Conservation (phyloP, 108 stramenopile genomes). For the Parietichytrium sp. region DNA sequence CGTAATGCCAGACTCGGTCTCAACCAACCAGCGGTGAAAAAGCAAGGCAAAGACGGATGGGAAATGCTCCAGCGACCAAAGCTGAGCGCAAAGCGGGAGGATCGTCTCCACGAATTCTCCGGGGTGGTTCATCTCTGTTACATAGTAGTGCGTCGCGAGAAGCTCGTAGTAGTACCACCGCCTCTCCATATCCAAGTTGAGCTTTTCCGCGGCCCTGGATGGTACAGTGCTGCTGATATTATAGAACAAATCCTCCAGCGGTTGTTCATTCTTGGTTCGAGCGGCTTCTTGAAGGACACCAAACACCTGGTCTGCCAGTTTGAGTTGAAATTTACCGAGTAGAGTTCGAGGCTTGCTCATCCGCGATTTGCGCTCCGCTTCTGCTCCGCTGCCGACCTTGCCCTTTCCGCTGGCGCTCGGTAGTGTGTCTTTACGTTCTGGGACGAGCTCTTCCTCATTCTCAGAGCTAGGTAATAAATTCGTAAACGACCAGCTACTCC, state of each 20-base stretch:
- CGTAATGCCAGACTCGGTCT: not conserved
- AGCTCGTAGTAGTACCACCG: constrained; percentile 34
- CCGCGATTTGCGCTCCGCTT: too few species aligned
- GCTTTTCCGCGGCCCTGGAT: constrained; percentile 1
- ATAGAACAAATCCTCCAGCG: constrained; percentile 7
- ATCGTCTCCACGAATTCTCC: not conserved
- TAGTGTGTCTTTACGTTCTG: too few species aligned
- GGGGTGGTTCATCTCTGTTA: constrained; percentile 1
- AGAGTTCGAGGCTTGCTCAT: too few species aligned
- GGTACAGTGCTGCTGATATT: constrained; percentile 24
- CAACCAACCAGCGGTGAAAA: constrained; percentile 22
- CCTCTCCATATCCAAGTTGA: constrained; percentile 11
- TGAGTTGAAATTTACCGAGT: not conserved
- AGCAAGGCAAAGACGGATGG: constrained; percentile 5
- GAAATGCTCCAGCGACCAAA: constrained; percentile 36
- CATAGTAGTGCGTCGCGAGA: constrained; percentile 31
- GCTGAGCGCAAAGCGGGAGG: constrained; percentile 26
- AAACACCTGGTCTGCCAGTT: not conserved
- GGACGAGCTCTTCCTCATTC: too few species aligned
- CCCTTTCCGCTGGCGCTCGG: too few species aligned
- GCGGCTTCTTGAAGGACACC: not conserved
- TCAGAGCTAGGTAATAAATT: too few species aligned
- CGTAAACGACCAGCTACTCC: too few species aligned
- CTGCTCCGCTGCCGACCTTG: too few species aligned
- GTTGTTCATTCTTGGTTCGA: not conserved